A percentile compares a stretch with the other conserved stretches of the same genome.
Evolutionary conservation across 164 flowering plant genomes (phyloP).

Genomic region (Tinospora cordifolia): DNA sequence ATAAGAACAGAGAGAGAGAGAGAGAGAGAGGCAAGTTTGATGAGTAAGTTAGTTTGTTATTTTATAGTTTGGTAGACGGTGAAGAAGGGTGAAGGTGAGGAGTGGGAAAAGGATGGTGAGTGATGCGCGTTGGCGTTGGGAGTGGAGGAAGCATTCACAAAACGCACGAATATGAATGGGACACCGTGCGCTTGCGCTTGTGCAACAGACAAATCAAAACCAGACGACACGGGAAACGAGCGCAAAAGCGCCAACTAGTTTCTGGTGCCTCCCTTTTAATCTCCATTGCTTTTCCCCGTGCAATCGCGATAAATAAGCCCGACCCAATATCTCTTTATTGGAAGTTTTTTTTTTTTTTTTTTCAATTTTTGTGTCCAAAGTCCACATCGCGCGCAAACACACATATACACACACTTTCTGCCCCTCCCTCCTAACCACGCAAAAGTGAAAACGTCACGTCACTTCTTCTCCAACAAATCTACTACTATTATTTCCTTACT

Average conservation of each 20-base stretch:
- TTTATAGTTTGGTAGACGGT: neutral
- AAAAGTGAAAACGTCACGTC: constrained; percentile 1
- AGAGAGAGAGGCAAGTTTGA: neutral
- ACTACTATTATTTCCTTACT: neutral
- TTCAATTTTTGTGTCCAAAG: too few species aligned
- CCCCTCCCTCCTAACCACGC: neutral
- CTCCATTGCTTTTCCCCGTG: neutral
- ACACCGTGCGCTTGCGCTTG: neutral
- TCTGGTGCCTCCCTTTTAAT: neutral
- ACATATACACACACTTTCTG: neutral
- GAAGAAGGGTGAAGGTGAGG: neutral
- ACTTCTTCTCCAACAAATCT: neutral
- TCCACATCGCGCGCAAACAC: neutral
- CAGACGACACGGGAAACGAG: constrained; percentile 1
- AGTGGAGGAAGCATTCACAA: constrained; percentile 4
- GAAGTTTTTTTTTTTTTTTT: too few species aligned
- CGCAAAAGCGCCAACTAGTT: neutral
- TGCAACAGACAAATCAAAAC: neutral
- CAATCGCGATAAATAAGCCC: neutral
- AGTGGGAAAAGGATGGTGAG: constrained; percentile 2
- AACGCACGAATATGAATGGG: constrained; percentile 2
- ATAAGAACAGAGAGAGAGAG: neutral
- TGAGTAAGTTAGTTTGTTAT: neutral
- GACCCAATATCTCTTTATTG: neutral
- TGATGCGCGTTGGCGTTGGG: neutral